Conservation (phyloP, 176 grass and related monocot genomes). For the Canna indica region DNA sequence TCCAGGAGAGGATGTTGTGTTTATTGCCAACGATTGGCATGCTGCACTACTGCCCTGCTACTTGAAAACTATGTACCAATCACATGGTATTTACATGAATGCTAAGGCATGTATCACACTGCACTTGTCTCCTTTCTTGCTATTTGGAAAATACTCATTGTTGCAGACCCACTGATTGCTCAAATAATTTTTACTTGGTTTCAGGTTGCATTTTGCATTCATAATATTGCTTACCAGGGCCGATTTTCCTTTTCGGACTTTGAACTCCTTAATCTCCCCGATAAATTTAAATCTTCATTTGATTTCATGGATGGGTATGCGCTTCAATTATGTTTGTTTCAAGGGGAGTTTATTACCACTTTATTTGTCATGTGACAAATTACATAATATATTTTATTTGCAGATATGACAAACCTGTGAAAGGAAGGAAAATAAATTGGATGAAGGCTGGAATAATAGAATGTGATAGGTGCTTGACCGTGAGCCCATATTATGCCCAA, state of each 20-base stretch:
- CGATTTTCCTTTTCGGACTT: conserved; percentile 50
- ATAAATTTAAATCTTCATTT: conserved; percentile 67
- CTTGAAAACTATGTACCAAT: conserved; percentile 68
- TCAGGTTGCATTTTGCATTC: conserved; percentile 94
- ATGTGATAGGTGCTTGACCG: conserved; percentile 55
- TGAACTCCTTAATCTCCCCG: conserved; percentile 51
- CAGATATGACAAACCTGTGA: conserved; percentile 80
- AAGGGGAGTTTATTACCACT: background rate
- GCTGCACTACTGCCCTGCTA: conserved; percentile 60
- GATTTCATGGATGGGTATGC: conserved; percentile 78
- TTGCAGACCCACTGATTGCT: conserved; percentile 1
- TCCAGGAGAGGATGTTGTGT: conserved; percentile 72
- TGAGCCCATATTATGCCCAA: conserved; percentile 79
- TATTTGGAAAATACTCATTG: background rate
- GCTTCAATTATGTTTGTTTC: background rate
- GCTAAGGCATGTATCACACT: conserved; percentile 43
- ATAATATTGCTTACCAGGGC: conserved; percentile 94
- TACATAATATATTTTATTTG: background rate
- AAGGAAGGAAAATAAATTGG: conserved; percentile 93
- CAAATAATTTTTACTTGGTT: background rate
- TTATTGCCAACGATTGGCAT: conserved; percentile 97
- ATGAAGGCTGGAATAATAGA: conserved; percentile 80
- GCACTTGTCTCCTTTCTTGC: background rate
- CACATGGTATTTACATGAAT: conserved; percentile 58
- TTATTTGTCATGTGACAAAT: background rate